These are phyloP conservation scores for Tricholoma matsutake DNA, from an alignment of 768 basidiomycete species.

Conservation along the genomic window DNA sequence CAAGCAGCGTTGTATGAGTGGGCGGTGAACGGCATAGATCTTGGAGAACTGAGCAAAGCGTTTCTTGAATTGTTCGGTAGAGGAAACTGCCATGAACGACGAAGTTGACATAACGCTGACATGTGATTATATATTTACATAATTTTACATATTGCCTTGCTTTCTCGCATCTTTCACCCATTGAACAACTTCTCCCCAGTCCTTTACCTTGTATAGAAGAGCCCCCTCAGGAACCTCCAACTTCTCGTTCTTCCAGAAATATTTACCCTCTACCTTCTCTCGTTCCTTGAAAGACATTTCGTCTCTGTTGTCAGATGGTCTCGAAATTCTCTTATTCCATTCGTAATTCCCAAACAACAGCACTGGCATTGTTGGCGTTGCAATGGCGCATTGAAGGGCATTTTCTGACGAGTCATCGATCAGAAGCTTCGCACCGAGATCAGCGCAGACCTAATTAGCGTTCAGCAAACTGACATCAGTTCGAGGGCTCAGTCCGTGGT, in stretches of 20 bases:
- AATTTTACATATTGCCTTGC: neutral
- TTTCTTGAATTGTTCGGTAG: constrained; percentile 21
- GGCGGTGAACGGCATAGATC: constrained; percentile 63
- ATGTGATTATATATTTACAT: neutral
- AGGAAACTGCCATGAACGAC: neutral
- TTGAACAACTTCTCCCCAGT: constrained; percentile 59
- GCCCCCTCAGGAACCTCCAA: constrained; percentile 47
- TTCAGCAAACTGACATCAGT: neutral
- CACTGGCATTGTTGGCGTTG: constrained; percentile 50
- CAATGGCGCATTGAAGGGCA: constrained; percentile 54
- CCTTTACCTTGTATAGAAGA: constrained; percentile 50
- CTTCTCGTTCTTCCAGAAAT: constrained; percentile 56
- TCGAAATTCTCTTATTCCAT: constrained; percentile 67
- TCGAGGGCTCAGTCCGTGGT: constrained; percentile 5
- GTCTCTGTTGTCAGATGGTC: constrained; percentile 41
- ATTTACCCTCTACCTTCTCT: constrained; percentile 41
- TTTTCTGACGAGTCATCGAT: constrained; percentile 85
- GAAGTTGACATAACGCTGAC: neutral
- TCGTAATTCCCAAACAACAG: constrained; percentile 74
- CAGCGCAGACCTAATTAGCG: constrained; percentile 52
- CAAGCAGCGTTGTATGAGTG: constrained; percentile 67
- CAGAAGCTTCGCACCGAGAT: constrained; percentile 59
- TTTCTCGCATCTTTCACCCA: constrained; percentile 38
- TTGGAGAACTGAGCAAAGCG: constrained; percentile 42
- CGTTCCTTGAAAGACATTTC: constrained; percentile 53